Percentiles rank a stretch among this genome's conserved stretches.
Evolutionary conservation across 2,329 filamentous ascomycete species (phyloP).

Genomic region (Colletotrichum tropicale): DNA sequence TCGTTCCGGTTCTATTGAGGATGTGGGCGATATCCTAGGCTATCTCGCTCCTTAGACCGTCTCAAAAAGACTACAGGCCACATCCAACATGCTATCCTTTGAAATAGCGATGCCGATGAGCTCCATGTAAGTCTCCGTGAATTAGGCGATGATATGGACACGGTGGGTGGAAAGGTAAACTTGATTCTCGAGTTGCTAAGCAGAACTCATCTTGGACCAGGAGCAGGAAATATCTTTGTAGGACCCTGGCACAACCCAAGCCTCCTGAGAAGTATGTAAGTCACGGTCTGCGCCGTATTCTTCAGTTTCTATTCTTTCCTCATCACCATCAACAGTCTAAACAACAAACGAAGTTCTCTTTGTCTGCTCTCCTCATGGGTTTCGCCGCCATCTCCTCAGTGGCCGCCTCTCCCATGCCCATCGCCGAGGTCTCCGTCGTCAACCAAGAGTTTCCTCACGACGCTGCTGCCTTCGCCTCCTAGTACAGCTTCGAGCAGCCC

Average conservation of each 20-base stretch:
- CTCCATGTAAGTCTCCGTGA: background rate
- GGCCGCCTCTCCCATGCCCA: background rate
- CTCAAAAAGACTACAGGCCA: background rate
- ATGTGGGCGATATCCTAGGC: background rate
- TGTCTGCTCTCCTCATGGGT: background rate
- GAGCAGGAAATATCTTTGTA: rapidly evolving
- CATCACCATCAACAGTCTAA: background rate
- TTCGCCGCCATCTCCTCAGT: background rate
- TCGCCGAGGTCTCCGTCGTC: background rate
- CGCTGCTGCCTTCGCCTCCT: rapidly evolving
- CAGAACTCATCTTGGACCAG: background rate
- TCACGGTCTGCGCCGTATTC: background rate
- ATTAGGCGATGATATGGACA: background rate
- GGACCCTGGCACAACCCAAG: rapidly evolving
- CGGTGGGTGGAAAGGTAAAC: background rate
- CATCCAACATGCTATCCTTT: background rate
- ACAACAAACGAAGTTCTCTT: background rate
- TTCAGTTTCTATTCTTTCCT: background rate
- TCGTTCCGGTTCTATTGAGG: background rate
- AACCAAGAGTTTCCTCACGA: rapidly evolving
- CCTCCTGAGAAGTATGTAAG: rapidly evolving
- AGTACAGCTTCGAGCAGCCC: rapidly evolving
- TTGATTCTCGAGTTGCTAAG: background rate
- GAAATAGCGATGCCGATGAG: background rate
- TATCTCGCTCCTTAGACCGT: background rate